Percentiles rank a stretch among this genome's conserved stretches.
Evolutionary conservation across 306 rosid species (phyloP).

Genomic region (Glycyrrhiza uralensis): DNA sequence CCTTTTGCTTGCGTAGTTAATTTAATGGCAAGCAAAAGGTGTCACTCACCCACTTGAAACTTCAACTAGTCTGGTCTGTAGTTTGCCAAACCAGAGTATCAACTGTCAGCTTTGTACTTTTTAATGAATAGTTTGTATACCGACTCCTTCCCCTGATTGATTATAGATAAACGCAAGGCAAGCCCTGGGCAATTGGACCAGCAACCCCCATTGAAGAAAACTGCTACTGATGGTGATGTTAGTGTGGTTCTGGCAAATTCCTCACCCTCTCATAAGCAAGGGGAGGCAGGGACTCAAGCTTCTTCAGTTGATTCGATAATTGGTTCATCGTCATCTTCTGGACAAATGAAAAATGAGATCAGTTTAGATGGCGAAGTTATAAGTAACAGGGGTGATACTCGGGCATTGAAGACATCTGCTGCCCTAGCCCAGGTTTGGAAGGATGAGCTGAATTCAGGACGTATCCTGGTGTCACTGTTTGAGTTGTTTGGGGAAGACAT

Average conservation of each 20-base stretch:
- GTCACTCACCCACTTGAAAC: neutral
- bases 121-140: slow-evolving; percentile 2
- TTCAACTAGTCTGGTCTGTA: neutral
- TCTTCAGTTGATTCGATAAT: slow-evolving; percentile 30
- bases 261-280: slow-evolving; percentile 29
- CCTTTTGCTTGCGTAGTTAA: neutral
- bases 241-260: slow-evolving; percentile 22
- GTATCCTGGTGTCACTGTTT: slow-evolving; percentile 40
- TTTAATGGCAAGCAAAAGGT: neutral
- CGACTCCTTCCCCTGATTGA: slow-evolving; percentile 1
- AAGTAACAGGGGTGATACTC: slow-evolving; percentile 25
- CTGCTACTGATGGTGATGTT: slow-evolving; percentile 33
- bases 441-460: slow-evolving; percentile 69
- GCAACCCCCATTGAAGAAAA: slow-evolving; percentile 38
- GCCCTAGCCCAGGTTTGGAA: slow-evolving; percentile 69
- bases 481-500: slow-evolving; percentile 70
- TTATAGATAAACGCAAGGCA: slow-evolving; percentile 41
- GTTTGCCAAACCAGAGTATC: neutral
- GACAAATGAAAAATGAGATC: slow-evolving; percentile 26
- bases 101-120: neutral
- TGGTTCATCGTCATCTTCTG: slow-evolving; percentile 29
- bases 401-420: slow-evolving; percentile 40
- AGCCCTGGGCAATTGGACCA: slow-evolving; percentile 28
- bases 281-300: slow-evolving; percentile 30
- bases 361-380: slow-evolving; percentile 10